Evolutionary conservation across 768 basidiomycete genomes (phyloP).

Genomic region (Amanita rimosa): DNA sequence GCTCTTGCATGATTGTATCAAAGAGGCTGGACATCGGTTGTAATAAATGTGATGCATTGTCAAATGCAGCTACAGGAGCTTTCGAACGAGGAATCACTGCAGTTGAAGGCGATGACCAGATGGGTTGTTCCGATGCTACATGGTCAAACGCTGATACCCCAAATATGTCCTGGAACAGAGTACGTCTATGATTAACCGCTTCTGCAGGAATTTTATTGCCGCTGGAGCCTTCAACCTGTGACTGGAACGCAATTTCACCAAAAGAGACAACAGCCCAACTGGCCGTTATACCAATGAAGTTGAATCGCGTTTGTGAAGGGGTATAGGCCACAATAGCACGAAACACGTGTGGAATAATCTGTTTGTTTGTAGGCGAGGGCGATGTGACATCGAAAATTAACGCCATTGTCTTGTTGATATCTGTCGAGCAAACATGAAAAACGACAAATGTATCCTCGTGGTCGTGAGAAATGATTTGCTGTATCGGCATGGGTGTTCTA

Average conservation of each 20-base stretch:
- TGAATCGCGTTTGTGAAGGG: constrained; percentile 27
- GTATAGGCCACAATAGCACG: constrained; percentile 32
- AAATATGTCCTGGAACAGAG: constrained; percentile 87
- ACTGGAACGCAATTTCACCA: constrained; percentile 41
- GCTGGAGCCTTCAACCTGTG: constrained; percentile 29
- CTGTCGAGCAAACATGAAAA: constrained; percentile 26
- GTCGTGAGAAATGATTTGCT: constrained; percentile 1
- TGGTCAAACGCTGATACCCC: constrained; percentile 59
- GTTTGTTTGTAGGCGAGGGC: constrained; percentile 28
- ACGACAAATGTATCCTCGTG: constrained; percentile 46
- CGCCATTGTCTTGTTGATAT: constrained; percentile 26
- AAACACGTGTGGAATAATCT: constrained; percentile 51
- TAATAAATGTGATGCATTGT: constrained; percentile 64
- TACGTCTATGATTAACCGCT: constrained; percentile 24
- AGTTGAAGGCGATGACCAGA: constrained; percentile 8
- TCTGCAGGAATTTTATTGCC: constrained; percentile 10
- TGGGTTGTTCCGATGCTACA: constrained; percentile 13
- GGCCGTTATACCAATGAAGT: constrained; percentile 60
- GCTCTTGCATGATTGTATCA: constrained; percentile 34
- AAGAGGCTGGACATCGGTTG: constrained; percentile 61
- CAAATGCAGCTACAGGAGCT: constrained; percentile 39
- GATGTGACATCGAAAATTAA: constrained; percentile 38
- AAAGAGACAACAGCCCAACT: constrained; percentile 56
- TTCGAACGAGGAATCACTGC: constrained; percentile 13
- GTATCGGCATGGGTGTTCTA: neutral